Evolutionary conservation across 257 asterid genomes (phyloP).

Genomic region (Scutellaria barbata): DNA sequence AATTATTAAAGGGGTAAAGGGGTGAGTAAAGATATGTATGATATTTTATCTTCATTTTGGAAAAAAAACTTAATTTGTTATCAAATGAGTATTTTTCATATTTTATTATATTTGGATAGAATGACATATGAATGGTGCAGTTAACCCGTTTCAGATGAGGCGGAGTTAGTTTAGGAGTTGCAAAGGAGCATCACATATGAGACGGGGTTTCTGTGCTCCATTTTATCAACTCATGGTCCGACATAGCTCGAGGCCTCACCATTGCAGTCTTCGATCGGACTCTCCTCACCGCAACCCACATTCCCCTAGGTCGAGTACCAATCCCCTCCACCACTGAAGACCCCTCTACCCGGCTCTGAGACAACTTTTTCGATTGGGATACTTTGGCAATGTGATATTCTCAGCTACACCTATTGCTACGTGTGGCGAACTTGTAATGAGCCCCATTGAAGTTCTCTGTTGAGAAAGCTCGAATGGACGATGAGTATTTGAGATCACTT

Average conservation of each 20-base stretch:
- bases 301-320: neutral
- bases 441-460: conserved; percentile 5
- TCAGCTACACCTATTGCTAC: conserved; percentile 19
- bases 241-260: conserved; percentile 40
- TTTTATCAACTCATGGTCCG: conserved; percentile 73
- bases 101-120: too few relatives aligned
- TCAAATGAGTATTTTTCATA: too few relatives aligned
- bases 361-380: neutral
- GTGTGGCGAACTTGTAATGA: conserved; percentile 25
- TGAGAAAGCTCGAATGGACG: neutral
- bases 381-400: conserved; percentile 5
- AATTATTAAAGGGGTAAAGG: too few relatives aligned
- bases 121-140: conserved; percentile 46
- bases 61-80: too few relatives aligned
- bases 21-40: too few relatives aligned
- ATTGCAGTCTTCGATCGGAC: neutral
- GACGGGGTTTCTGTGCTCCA: conserved; percentile 71
- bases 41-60: too few relatives aligned
- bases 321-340: neutral
- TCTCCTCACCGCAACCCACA: neutral
- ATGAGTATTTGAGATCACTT: conserved; percentile 14
- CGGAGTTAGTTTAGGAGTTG: conserved; percentile 69
- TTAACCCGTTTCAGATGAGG: conserved; percentile 73
- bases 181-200: conserved; percentile 59
- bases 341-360: neutral